Percentiles rank a stretch among this genome's conserved stretches.
Evolutionary conservation across 805 yeast species (phyloP).

Genomic region (Lipomyces chichibuensis): DNA sequence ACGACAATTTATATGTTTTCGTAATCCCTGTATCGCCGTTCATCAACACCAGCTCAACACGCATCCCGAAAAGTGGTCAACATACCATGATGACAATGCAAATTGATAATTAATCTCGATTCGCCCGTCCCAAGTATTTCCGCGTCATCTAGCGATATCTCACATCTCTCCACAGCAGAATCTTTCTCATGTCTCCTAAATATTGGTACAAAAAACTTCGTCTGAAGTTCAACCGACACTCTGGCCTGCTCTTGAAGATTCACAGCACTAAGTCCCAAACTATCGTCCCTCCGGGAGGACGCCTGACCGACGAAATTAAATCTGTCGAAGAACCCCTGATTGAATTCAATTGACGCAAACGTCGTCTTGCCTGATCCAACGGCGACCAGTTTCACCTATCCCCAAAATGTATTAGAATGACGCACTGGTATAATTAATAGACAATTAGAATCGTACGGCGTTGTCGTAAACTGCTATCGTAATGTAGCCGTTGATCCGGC

Average conservation of each 20-base stretch:
- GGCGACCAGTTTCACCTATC: conserved; percentile 14
- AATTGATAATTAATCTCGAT: conserved; percentile 19
- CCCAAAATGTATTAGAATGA: background rate
- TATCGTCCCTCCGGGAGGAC: background rate
- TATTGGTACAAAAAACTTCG: conserved; percentile 26
- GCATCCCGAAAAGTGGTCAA: background rate
- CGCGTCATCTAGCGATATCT: conserved; percentile 22
- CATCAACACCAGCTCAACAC: background rate
- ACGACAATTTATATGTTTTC: conserved; percentile 25
- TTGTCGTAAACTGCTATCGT: conserved; percentile 16
- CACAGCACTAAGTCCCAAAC: conserved; percentile 2
- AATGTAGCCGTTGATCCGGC: conserved; percentile 24
- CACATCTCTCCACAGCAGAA: conserved; percentile 21
- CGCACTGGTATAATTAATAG: background rate
- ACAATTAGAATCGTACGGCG: conserved; percentile 9
- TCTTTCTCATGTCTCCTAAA: conserved; percentile 33
- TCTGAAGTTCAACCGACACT: conserved; percentile 21
- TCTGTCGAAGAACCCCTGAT: conserved; percentile 12
- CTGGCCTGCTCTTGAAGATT: conserved; percentile 3
- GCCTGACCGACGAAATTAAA: conserved; percentile 11
- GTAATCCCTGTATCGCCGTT: conserved; percentile 16
- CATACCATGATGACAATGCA: conserved; percentile 27
- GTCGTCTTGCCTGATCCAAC: conserved; percentile 20
- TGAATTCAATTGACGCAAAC: conserved; percentile 22
- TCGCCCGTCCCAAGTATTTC: background rate